phyloP scores from a whole-genome alignment of 331 rosid species.

The Pyrus hybrid region DNA sequence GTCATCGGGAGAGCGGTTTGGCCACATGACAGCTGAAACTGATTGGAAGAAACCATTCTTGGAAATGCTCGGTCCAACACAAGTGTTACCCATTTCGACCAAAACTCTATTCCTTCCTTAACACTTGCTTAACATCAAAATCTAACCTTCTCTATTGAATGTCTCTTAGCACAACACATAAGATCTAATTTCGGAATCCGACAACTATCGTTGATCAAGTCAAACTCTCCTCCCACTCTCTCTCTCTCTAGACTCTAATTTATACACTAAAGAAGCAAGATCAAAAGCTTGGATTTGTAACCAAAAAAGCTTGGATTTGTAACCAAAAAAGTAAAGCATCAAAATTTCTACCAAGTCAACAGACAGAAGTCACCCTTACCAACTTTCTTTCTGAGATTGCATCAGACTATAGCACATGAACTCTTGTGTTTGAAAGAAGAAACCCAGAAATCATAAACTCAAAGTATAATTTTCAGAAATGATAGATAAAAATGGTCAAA shows the following conservation, averaged over 20 bases:
- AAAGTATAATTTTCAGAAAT: background rate
- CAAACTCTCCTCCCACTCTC: conserved; percentile 28
- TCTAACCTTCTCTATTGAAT: conserved; percentile 25
- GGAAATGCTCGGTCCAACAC: conserved; percentile 91
- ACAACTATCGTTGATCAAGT: conserved; percentile 26
- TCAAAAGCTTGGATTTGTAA: conserved; percentile 18
- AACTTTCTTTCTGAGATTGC: background rate
- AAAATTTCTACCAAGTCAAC: background rate
- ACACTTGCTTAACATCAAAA: conserved; percentile 22
- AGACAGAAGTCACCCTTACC: background rate
- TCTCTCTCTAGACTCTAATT: background rate
- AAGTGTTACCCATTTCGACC: conserved; percentile 75
- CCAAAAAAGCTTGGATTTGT: conserved; percentile 17
- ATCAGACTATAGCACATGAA: background rate
- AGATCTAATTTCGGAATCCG: conserved; percentile 38
- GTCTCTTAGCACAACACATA: conserved; percentile 19
- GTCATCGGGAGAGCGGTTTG: conserved; percentile 49
- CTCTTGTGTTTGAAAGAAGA: background rate
- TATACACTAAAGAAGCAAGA: background rate
- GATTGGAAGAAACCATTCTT: conserved; percentile 84
- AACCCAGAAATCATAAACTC: background rate
- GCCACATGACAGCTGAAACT: conserved; percentile 91
- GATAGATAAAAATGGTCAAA: conserved; percentile 7
- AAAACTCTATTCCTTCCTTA: conserved; percentile 13
- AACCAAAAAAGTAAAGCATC: background rate